These are phyloP conservation scores for Alloteropsis semialata DNA, from an alignment of 176 grass and related monocot species.

Conservation along the genomic window DNA sequence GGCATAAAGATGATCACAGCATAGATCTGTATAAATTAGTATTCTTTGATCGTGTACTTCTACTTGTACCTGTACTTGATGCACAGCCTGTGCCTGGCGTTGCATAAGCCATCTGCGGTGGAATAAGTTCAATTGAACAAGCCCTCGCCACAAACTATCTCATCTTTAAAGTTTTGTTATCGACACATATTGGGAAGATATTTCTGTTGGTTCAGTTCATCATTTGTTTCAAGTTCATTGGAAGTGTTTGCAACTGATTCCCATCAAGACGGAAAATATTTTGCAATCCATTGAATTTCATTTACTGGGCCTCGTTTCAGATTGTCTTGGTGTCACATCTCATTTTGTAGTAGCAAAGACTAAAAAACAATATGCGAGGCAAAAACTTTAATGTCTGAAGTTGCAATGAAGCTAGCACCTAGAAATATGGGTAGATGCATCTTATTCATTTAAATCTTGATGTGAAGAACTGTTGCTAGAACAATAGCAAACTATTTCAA, in stretches of 20 bases:
- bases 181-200: background rate
- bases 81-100: constrained; percentile 14
- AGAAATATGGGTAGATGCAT: background rate
- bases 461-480: background rate
- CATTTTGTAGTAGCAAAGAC: background rate
- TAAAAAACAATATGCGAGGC: background rate
- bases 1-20: constrained; percentile 34
- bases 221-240: background rate
- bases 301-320: background rate
- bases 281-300: background rate
- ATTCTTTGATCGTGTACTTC: constrained; percentile 43
- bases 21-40: constrained; percentile 50
- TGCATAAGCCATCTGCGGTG: constrained; percentile 23
- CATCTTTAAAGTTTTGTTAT: background rate
- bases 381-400: background rate
- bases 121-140: constrained; percentile 43
- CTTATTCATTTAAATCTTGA: background rate
- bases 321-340: background rate
- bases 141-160: background rate
- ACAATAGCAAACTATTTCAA: background rate
- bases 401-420: too few species aligned
- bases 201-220: background rate
- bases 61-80: constrained; percentile 27
- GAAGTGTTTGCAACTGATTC: background rate
- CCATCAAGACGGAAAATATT: background rate